Evolutionary conservation across 768 basidiomycete species (phyloP).

Genomic region (Pluteus cervinus): DNA sequence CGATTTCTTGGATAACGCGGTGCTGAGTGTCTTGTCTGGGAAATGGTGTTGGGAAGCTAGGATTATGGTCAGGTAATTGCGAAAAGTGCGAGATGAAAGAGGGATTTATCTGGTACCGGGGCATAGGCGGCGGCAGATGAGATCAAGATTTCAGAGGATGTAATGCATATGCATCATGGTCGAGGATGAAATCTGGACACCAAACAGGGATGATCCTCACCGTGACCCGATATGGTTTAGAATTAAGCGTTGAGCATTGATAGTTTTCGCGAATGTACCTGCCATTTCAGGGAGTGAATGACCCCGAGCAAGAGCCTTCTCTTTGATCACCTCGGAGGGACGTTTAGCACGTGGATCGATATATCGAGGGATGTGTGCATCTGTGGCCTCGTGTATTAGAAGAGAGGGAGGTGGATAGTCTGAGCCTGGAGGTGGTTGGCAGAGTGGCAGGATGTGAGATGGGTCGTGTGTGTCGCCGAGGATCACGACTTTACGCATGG

Average conservation of each 20-base stretch:
- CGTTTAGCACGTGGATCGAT: constrained; percentile 46
- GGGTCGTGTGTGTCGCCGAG: constrained; percentile 77
- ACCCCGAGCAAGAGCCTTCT: constrained; percentile 56
- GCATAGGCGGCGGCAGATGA: constrained; percentile 5
- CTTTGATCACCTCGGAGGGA: constrained; percentile 31
- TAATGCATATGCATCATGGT: too few species aligned
- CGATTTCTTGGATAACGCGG: constrained; percentile 47
- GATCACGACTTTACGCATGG: constrained; percentile 60
- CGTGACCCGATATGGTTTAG: constrained; percentile 75
- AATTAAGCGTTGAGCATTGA: constrained; percentile 55
- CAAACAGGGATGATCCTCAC: constrained; percentile 28
- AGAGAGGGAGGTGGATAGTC: constrained; percentile 49
- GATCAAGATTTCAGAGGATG: too few species aligned
- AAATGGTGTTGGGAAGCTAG: too few species aligned
- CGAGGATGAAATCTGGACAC: too few species aligned
- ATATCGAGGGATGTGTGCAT: constrained; percentile 55
- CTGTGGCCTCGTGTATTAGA: constrained; percentile 85
- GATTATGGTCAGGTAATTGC: not conserved
- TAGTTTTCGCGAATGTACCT: constrained; percentile 60
- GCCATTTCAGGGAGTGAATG: constrained; percentile 81
- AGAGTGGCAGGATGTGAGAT: constrained; percentile 51
- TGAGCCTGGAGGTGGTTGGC: too few species aligned
- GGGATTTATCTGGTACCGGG: constrained; percentile 1
- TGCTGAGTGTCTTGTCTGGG: constrained; percentile 53
- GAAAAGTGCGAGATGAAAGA: not conserved